Conservation (phyloP, 306 rosid genomes). For the Dryas alaskensis region DNA sequence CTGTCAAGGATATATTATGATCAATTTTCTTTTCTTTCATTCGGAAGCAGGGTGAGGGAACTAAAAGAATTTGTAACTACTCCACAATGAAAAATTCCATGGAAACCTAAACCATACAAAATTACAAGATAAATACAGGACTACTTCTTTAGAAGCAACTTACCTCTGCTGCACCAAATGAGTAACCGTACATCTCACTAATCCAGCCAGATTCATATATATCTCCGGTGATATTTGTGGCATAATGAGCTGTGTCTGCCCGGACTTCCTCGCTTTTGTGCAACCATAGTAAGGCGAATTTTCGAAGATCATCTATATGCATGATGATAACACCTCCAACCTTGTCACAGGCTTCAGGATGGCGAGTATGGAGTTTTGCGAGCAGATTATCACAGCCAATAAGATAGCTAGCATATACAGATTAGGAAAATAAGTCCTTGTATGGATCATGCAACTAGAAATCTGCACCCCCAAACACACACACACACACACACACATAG, state of each 20-base stretch:
- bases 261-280: constrained; percentile 97
- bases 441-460: neutral
- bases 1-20: too few relatives aligned
- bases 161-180: constrained; percentile 99
- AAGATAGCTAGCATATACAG: constrained; percentile 64
- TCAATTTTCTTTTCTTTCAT: too few relatives aligned
- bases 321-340: constrained; percentile 97
- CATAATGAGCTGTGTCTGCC: constrained; percentile 94
- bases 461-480: constrained; percentile 11
- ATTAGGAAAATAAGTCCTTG: constrained; percentile 13
- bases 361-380: constrained; percentile 82
- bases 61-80: neutral
- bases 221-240: constrained; percentile 92
- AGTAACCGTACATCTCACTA: constrained; percentile 99
- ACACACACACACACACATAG: constrained; percentile 6
- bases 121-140: constrained; percentile 9
- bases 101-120: constrained; percentile 6
- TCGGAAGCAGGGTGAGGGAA: neutral
- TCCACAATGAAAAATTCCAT: neutral
- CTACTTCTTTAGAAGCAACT: constrained; percentile 4
- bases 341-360: constrained; percentile 97
- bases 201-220: constrained; percentile 92
- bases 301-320: constrained; percentile 91
- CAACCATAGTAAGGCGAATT: constrained; percentile 86
- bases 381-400: constrained; percentile 95